Evolutionary conservation across 164 flowering plant genomes (phyloP), one percentile per base, ranked within the genome.

Genomic region (Umbilicus rupestris): DNA sequence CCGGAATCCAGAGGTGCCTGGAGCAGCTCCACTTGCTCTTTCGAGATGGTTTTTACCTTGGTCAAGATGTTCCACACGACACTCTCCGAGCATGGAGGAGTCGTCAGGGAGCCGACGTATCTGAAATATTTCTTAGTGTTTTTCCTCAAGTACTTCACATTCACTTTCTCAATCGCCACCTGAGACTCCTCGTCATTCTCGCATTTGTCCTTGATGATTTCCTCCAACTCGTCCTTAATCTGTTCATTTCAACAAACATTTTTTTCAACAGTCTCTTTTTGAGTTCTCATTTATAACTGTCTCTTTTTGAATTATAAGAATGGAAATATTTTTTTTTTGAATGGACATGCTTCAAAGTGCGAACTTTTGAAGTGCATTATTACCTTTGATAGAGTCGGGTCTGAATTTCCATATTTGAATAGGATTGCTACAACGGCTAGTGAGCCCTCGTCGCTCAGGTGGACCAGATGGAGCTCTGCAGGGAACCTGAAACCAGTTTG

Each of bases 381-480:
- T 73, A 86, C 91, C 87, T 73, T 70, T 0, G 58, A 0, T 69
- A 88, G 24, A 11, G 84, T 10, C 0, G 86, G 80, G 71, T 85
- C 86, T 0, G 84, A 65, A 1, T 66, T 28, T 6, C 90, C 88
- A 2, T 28, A 63, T 19, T 72, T 5, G 75, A 46, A 84, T 19
- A 87, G 84, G 62, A 82, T 69, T 10, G 73, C 75, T 6, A 87
- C 82, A 3, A 89, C 89, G 2, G 87, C 52, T 12, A 74, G 4
- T 65, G 35, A 70, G 10, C 79, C 81, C 31, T 82, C 83, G 1
- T 33, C 67, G 15, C 60, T 28, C 35, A 44, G 31, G 73, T 86
- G 96, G 57, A 89, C 84, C 50, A 81, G 65, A 68, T 86, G 96
- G 30, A 82, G 85, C 86, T 86, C 96, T 12, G 77, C 78, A 2